Evolutionary conservation across 164 flowering plant species (phyloP).

Genomic region (Hamamelis virginiana): DNA sequence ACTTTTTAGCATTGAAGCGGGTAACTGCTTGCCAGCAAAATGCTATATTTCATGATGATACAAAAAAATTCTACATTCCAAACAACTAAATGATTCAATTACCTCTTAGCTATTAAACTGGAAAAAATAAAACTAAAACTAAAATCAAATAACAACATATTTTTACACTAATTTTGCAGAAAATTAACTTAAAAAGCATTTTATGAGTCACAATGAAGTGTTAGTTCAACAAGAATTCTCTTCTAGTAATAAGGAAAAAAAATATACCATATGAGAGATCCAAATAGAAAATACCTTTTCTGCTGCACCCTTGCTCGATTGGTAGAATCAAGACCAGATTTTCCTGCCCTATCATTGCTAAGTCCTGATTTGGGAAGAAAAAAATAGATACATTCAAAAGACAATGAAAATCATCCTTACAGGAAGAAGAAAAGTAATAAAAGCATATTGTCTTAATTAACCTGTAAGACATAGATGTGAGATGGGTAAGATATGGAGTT

Average conservation of each 20-base stretch:
- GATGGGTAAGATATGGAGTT: background rate
- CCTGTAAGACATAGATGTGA: background rate
- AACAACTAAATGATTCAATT: too few species aligned
- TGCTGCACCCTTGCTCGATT: slow-evolving; percentile 18
- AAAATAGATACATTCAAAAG: background rate
- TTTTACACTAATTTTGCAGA: background rate
- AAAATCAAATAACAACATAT: background rate
- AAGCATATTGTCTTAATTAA: background rate
- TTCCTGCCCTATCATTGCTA: slow-evolving; percentile 14
- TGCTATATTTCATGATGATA: too few species aligned
- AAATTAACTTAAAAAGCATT: background rate
- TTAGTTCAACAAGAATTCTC: background rate
- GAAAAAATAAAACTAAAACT: background rate
- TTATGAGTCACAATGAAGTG: background rate
- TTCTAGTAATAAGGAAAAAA: background rate
- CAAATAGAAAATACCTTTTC: slow-evolving; percentile 28
- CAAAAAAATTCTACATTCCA: too few species aligned
- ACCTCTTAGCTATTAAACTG: background rate
- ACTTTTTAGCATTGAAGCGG: too few species aligned
- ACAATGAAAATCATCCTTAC: background rate
- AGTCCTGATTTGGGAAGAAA: slow-evolving; percentile 15
- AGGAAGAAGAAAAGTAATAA: background rate
- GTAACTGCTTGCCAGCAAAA: too few species aligned
- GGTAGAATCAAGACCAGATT: slow-evolving; percentile 12
- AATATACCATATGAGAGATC: background rate